These are phyloP conservation scores for Crithidia bombi DNA, from an alignment of 208 protist species.

Conservation along the genomic window DNA sequence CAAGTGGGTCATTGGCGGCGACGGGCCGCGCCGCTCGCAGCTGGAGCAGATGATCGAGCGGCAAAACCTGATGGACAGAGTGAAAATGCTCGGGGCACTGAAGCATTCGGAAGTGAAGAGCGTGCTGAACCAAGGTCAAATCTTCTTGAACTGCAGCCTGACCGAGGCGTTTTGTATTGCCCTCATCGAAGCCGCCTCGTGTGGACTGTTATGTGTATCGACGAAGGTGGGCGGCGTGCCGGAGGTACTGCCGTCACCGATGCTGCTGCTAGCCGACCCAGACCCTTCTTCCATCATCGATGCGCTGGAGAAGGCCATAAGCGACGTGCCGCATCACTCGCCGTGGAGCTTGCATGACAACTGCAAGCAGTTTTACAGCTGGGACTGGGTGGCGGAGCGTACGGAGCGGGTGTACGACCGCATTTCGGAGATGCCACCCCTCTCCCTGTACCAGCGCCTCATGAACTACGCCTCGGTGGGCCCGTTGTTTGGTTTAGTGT, in stretches of 20 bases:
- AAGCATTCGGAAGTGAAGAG: conserved; percentile 90
- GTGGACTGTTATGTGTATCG: conserved; percentile 95
- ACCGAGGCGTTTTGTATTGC: conserved; percentile 99
- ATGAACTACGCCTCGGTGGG: conserved; percentile 90
- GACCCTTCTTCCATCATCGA: conserved; percentile 78
- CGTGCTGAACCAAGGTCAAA: conserved; percentile 95
- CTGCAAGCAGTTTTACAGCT: conserved; percentile 94
- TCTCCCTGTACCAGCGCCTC: conserved; percentile 84
- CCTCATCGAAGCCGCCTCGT: conserved; percentile 97
- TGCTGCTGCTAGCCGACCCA: conserved; percentile 93
- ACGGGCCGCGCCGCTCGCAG: conserved; percentile 95
- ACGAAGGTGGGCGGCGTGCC: conserved; percentile 98
- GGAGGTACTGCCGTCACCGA: conserved; percentile 96
- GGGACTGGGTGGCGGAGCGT: conserved; percentile 93
- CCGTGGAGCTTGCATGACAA: conserved; percentile 90
- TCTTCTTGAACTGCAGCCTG: conserved; percentile 98
- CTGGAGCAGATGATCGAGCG: conserved; percentile 98
- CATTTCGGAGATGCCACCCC: conserved; percentile 52
- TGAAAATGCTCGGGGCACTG: conserved; percentile 96
- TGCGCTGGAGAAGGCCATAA: conserved; percentile 78
- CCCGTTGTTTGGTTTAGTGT: conserved; percentile 88
- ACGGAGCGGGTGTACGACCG: conserved; percentile 96
- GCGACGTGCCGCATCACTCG: conserved; percentile 67
- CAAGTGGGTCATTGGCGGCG: conserved; percentile 97
- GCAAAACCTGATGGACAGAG: conserved; percentile 95